phyloP scores from a whole-genome alignment of 495 filamentous ascomycete genomes.

The Penicillium flavigenum region DNA sequence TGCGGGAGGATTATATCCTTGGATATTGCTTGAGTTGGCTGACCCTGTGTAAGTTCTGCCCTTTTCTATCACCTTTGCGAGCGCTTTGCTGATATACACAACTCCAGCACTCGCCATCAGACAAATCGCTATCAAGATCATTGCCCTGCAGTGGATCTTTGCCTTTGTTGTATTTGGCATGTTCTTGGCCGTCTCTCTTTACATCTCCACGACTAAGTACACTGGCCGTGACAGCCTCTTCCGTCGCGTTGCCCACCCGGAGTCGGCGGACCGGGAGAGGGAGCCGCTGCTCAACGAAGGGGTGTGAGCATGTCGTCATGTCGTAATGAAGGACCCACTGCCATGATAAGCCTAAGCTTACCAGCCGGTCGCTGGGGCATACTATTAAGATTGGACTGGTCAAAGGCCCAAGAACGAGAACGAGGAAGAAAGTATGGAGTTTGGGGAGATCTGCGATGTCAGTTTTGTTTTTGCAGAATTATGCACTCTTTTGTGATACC shows the following conservation, averaged over 20 bases:
- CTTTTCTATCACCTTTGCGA: background rate
- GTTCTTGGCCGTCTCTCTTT: constrained; percentile 62
- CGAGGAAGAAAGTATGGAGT: background rate
- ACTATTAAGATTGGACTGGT: constrained; percentile 3
- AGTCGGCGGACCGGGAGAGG: constrained; percentile 40
- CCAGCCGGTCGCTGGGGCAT: background rate
- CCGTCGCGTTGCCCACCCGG: constrained; percentile 37
- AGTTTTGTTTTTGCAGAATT: background rate
- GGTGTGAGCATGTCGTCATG: constrained; percentile 7
- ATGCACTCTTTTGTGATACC: constrained; percentile 3
- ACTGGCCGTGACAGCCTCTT: constrained; percentile 53
- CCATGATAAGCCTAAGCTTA: background rate
- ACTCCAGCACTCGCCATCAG: constrained; percentile 65
- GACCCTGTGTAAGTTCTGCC: constrained; percentile 53
- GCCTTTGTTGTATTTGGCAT: constrained; percentile 78
- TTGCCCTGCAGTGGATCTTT: constrained; percentile 89
- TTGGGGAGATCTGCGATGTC: background rate
- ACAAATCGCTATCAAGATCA: constrained; percentile 67
- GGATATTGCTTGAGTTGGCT: constrained; percentile 75
- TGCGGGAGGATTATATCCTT: constrained; percentile 78
- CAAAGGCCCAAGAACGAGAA: background rate
- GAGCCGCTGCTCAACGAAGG: constrained; percentile 44
- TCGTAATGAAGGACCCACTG: background rate
- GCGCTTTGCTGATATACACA: constrained; percentile 1
- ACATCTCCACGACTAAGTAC: constrained; percentile 63